These are phyloP conservation scores for Acanthamoeba triangularis DNA, from an alignment of 208 protist species.

Conservation along the genomic window DNA sequence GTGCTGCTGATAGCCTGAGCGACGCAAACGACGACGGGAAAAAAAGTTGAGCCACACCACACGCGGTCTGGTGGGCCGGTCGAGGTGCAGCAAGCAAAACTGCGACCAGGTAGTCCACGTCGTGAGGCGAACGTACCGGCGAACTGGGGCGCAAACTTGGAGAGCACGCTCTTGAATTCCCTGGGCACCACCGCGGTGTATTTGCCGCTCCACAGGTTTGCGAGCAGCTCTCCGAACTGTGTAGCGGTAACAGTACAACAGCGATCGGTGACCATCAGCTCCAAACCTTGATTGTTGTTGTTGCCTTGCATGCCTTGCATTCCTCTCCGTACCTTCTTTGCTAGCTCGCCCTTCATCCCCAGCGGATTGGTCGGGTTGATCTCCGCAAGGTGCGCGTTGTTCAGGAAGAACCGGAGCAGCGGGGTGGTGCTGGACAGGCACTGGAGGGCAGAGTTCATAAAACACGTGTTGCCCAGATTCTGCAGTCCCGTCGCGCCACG, in stretches of 20 bases:
- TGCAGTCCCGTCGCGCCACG: slow-evolving; percentile 91
- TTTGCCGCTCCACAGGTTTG: slow-evolving; percentile 79
- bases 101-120: background rate
- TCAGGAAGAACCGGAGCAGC: slow-evolving; percentile 87
- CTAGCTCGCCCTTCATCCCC: slow-evolving; percentile 82
- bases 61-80: too few relatives aligned
- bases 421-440: slow-evolving; percentile 94
- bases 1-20: slow-evolving; percentile 86
- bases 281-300: background rate
- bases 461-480: slow-evolving; percentile 99
- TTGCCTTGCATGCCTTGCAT: background rate
- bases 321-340: slow-evolving; percentile 66
- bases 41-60: too few relatives aligned
- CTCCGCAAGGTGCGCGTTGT: slow-evolving; percentile 35
- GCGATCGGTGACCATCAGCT: background rate
- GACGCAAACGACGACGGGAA: background rate
- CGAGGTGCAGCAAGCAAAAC: too few relatives aligned
- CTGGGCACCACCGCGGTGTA: slow-evolving; percentile 69
- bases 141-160: slow-evolving; percentile 86
- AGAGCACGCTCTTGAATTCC: slow-evolving; percentile 81
- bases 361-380: slow-evolving; percentile 86
- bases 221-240: slow-evolving; percentile 90
- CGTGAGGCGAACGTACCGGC: background rate
- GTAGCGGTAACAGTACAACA: slow-evolving; percentile 33
- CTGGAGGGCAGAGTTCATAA: slow-evolving; percentile 98